Base-by-base conservation (phyloP, 495 filamentous ascomycete genomes). In the Lasiosphaeria hispida region DNA sequence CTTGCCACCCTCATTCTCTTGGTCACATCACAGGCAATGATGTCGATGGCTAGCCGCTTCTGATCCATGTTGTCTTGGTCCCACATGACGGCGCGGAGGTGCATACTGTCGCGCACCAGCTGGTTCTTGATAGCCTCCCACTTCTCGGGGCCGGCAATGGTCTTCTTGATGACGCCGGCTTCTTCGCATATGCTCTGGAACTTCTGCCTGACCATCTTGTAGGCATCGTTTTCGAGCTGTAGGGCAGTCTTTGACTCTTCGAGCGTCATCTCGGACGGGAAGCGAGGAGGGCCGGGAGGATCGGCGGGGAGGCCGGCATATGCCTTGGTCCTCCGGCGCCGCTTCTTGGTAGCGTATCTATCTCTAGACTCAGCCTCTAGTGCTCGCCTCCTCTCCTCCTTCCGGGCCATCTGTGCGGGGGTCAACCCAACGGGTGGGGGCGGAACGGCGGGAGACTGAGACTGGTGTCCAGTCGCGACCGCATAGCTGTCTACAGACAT, bases 1-100 rank as follows among this genome's bases (percentile, higher is more conserved):
- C 83, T 79, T 33, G 82, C 53, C 0, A 80, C 86, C 39, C 90
- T 79, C 78, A 92, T 87, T 19, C 86, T 76, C 70, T 94, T 94
- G 8, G 87, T 91, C 47, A 92, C 87, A 69, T 92, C 88, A n/a
- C 78, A 85, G 63, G 87, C 90, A 19, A 94, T 84, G 23, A 90
- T 80, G 71, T 94, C 90, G 7, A 94, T 74, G 1, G 89, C 86
- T 49, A 89, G 79, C 15, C 77, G 62, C 61, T 69, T 69, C 50
- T 63, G 51, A 8, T 67, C 69, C 43, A 83, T 80, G 38, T 85
- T 76, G 10, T 69, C 63, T 9, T 56, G 63, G 15, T 69, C 74
- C 67, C 74, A 79, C 62, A 92, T 88, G n/a, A 88, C 77, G 3
- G 73, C 74, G 42, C 86, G 81, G 4, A 94, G 79, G 63, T 88